Percentiles rank a stretch among this genome's conserved stretches.
Conservation (phyloP, 2,329 filamentous ascomycete genomes). For the Hyphodiscus sp. region DNA sequence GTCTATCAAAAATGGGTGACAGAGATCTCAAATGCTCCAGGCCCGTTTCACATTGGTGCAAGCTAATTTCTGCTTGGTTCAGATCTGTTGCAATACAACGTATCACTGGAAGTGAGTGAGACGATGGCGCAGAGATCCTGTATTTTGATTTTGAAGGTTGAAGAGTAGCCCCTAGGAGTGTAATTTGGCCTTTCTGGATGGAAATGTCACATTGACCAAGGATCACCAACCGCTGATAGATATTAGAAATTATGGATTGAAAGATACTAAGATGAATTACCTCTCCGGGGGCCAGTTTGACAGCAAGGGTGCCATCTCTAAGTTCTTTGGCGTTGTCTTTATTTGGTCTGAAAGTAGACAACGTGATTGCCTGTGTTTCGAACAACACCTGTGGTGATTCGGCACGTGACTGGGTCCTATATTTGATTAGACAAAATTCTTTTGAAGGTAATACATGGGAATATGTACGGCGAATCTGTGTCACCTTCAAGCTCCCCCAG, state of each 20-base stretch:
- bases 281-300: conserved; percentile 44
- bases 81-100: conserved; percentile 40
- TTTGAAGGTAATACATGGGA: background rate
- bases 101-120: conserved; percentile 64
- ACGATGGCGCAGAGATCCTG: conserved; percentile 60
- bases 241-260: conserved; percentile 3
- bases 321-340: conserved; percentile 38
- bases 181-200: conserved; percentile 55
- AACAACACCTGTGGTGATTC: conserved; percentile 17
- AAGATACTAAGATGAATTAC: conserved; percentile 29
- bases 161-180: conserved; percentile 59
- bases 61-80: conserved; percentile 47
- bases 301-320: conserved; percentile 33
- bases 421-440: conserved; percentile 16
- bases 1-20: conserved; percentile 58
- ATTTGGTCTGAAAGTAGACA: conserved; percentile 37
- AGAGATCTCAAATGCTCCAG: conserved; percentile 50
- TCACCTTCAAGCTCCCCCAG: conserved; percentile 3
- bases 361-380: conserved; percentile 34
- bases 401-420: conserved; percentile 21
- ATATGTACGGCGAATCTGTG: conserved; percentile 12
- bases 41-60: conserved; percentile 42
- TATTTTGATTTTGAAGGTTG: conserved; percentile 39
- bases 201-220: conserved; percentile 63
- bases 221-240: conserved; percentile 49